These are phyloP conservation scores for Shiraia sp. DNA, from an alignment of 2,329 filamentous ascomycete genomes.

Conservation along the genomic window DNA sequence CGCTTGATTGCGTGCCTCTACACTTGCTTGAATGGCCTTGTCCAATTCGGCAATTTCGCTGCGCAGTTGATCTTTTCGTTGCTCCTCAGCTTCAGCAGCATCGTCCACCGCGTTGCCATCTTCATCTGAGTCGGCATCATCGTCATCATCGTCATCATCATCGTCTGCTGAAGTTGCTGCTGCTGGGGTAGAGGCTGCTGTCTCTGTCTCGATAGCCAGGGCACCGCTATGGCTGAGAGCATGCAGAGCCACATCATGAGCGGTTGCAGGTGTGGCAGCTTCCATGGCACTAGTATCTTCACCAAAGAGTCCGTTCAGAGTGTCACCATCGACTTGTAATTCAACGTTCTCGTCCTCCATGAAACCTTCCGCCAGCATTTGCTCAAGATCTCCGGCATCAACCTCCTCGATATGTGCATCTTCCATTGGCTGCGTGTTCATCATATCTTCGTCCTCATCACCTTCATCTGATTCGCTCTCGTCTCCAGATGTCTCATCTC, in stretches of 20 bases:
- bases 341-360: slow-evolving; percentile 40
- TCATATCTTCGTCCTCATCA: slow-evolving; percentile 47
- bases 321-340: slow-evolving; percentile 34
- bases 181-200: slow-evolving; percentile 35
- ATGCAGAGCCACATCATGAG: slow-evolving; percentile 44
- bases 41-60: slow-evolving; percentile 62
- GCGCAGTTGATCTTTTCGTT: slow-evolving; percentile 50
- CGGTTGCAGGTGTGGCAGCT: slow-evolving; percentile 39
- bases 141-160: slow-evolving; percentile 50
- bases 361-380: slow-evolving; percentile 39
- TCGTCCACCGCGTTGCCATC: slow-evolving; percentile 54
- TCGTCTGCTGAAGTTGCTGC: slow-evolving; percentile 45
- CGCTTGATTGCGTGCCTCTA: slow-evolving; percentile 48
- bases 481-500: slow-evolving; percentile 50
- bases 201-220: slow-evolving; percentile 34
- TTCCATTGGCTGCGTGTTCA: slow-evolving; percentile 40
- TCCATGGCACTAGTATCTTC: slow-evolving; percentile 29
- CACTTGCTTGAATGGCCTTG: slow-evolving; percentile 51
- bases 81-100: slow-evolving; percentile 52
- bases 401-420: slow-evolving; percentile 50
- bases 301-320: slow-evolving; percentile 35
- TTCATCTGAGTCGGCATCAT: slow-evolving; percentile 47
- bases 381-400: slow-evolving; percentile 42
- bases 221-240: slow-evolving; percentile 35
- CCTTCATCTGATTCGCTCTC: slow-evolving; percentile 41